phyloP scores from a whole-genome alignment of 192 early-diverging fungal species.

The Coemansia sp. region DNA sequence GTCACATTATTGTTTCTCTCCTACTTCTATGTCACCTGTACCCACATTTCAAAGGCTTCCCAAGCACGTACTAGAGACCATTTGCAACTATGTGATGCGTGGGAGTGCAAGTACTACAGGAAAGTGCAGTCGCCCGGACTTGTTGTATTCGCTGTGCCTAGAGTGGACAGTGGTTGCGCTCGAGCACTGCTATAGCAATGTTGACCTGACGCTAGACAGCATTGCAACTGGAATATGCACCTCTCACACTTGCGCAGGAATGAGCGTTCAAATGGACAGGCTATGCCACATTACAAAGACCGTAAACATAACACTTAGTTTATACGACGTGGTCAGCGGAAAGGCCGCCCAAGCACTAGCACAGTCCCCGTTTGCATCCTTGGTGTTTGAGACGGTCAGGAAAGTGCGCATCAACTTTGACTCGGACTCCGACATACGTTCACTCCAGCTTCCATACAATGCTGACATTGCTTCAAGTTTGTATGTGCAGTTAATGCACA shows the following conservation, averaged over 20 bases:
- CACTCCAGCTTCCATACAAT: not conserved
- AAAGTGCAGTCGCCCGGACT: not conserved
- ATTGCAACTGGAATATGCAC: not conserved
- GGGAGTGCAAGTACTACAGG: not conserved
- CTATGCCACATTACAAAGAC: not conserved
- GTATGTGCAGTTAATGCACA: not conserved
- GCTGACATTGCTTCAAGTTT: not conserved
- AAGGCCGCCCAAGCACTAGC: not conserved
- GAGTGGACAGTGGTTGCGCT: not conserved
- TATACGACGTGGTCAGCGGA: slow-evolving; percentile 3
- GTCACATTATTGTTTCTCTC: not conserved
- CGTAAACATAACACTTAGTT: not conserved
- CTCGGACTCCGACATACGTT: not conserved
- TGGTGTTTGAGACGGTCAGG: slow-evolving; percentile 4
- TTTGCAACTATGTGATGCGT: not conserved
- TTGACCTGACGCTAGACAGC: not conserved
- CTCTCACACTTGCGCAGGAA: not conserved
- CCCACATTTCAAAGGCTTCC: not conserved
- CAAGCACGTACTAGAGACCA: not conserved
- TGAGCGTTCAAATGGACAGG: not conserved
- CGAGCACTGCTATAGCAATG: not conserved
- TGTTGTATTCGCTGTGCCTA: not conserved
- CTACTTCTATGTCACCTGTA: not conserved
- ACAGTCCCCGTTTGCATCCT: not conserved
- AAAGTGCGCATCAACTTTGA: slow-evolving; percentile 1